Base-by-base conservation (phyloP, 129 eudicot genomes). In the Saussurea involucrata region DNA sequence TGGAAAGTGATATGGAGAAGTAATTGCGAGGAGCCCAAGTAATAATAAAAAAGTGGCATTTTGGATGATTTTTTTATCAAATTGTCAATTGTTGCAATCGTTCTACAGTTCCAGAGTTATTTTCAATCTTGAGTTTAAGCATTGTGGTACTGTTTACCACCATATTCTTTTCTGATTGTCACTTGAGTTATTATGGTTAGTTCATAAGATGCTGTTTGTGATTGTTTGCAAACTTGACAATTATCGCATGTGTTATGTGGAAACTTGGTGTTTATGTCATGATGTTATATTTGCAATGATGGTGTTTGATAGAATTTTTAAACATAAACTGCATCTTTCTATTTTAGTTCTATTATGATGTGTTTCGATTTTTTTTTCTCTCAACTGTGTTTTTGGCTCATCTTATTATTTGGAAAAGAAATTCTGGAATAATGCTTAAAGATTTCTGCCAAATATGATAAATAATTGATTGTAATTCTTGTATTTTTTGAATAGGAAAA, bases 401-500 rank as follows among this genome's bases (percentile, higher is more conserved):
- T 7, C 44, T 66, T 66, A 3, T 31, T n/a, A 1, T 58, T 20
- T 58, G 12, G 25, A 57, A 5, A 29, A 1, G 5, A 28, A 74
- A 49, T 1, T 12, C 49, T 68, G 55, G 11, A 68, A 20, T 12
- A 32, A 21, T 29, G 18, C 32, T 3, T 46, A 17, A 55, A 27
- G 25, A 72, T 53, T 6, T 8, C 12, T 12, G 36, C 31, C 10
- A 53, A 18, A 60, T 60, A 17, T 29, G 34, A 21, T 11, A 58
- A 24, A 15, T 12, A 25, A 32, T 31, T 34, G 18, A 34, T 68
- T 57, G 36, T 17, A 25, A 8, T 44, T 31, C 0, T 29, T 42
- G 20, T 49, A 8, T 72, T 46, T 22, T 24, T 6, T 49, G 5
- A 46, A 21, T n/a, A 80, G 89, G 79, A 68, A 40, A 81, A 44